Base-by-base conservation (phyloP, 2,329 filamentous ascomycete genomes). In the Talaromyces sp. region DNA sequence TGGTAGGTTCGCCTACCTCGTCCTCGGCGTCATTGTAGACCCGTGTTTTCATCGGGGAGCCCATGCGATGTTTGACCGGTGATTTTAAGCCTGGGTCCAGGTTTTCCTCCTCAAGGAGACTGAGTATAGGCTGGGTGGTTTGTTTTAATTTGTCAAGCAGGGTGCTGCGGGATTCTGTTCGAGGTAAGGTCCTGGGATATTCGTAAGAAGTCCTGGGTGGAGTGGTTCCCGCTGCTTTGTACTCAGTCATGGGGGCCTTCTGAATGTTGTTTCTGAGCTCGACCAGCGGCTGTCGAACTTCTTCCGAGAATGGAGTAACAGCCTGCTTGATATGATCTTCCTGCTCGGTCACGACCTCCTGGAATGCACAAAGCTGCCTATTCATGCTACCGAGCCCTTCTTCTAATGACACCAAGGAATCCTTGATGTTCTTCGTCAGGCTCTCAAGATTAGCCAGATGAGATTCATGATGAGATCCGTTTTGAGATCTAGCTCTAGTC, bases 191-290 rank as follows among this genome's bases (percentile, higher is more conserved):
- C 1, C 85, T 89, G 0, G 92, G 90, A 71, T 91, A 96, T n/a
- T 86, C 82, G 76, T 98, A 99, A 59, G 86, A 82, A 33, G 83
- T 80, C 77, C 93, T 95, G 71, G 90, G 86, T 0, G 95, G 95
- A 1, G 95, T 98, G 54, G 89, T 83, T 58, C 95, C 93, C 0
- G 95, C 98, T 0, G 90, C 85, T 40, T 86, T 81, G 74, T 98
- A 98, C 72, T 97, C 92, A 60, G 87, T 83, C 59, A 98, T 81
- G 4, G 81, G 76, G 1, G 88, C 86, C 54, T 76, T 79, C 16
- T 83, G 78, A 54, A 96, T 85, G n/a, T 86, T 83, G 18, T 86
- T 82, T 7, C 91, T 86, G 28, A 99, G 85, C 54, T 87, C 83
- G 28, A 82, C 78, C 5, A 98, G 84, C 7, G 92, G 89, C 67